phyloP scores from a whole-genome alignment of 768 basidiomycete species.

The Fomitopsis serialis region DNA sequence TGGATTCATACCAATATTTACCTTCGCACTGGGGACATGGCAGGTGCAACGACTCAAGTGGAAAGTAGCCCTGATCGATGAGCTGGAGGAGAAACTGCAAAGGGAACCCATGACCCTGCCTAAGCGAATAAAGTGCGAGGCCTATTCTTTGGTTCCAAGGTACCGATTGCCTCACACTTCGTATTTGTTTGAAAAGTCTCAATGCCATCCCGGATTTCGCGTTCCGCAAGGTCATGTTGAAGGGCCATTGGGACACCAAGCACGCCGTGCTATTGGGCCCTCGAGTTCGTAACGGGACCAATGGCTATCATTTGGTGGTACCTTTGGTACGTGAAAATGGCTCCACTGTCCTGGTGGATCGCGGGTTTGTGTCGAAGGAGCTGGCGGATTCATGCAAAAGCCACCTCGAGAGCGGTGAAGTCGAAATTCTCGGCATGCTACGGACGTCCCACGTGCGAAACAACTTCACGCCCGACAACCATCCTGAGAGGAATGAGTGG shows the following conservation, averaged over 20 bases:
- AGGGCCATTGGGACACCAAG: slow-evolving; percentile 74
- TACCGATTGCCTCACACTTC: not conserved
- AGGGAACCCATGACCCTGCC: slow-evolving; percentile 77
- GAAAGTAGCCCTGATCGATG: slow-evolving; percentile 92
- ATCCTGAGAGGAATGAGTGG: slow-evolving; percentile 76
- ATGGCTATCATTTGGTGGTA: slow-evolving; percentile 84
- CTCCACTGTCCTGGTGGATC: slow-evolving; percentile 84
- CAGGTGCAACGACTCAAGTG: slow-evolving; percentile 90
- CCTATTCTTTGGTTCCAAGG: not conserved
- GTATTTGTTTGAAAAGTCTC: slow-evolving; percentile 36
- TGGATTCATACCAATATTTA: slow-evolving; percentile 85
- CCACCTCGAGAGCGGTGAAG: slow-evolving; percentile 44
- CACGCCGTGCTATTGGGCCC: slow-evolving; percentile 82
- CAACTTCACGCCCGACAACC: slow-evolving; percentile 85
- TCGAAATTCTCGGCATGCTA: slow-evolving; percentile 83
- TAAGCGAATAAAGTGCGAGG: slow-evolving; percentile 75
- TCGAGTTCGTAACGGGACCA: slow-evolving; percentile 80
- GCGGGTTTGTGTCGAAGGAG: slow-evolving; percentile 78
- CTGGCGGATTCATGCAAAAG: slow-evolving; percentile 34
- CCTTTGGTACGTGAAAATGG: slow-evolving; percentile 78
- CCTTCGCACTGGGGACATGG: slow-evolving; percentile 89
- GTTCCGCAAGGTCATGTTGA: slow-evolving; percentile 78
- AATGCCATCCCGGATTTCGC: slow-evolving; percentile 82
- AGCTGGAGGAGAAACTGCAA: slow-evolving; percentile 85
- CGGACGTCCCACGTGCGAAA: slow-evolving; percentile 71